Conservation (phyloP, 2,329 filamentous ascomycete species). For the Exophiala sideris region DNA sequence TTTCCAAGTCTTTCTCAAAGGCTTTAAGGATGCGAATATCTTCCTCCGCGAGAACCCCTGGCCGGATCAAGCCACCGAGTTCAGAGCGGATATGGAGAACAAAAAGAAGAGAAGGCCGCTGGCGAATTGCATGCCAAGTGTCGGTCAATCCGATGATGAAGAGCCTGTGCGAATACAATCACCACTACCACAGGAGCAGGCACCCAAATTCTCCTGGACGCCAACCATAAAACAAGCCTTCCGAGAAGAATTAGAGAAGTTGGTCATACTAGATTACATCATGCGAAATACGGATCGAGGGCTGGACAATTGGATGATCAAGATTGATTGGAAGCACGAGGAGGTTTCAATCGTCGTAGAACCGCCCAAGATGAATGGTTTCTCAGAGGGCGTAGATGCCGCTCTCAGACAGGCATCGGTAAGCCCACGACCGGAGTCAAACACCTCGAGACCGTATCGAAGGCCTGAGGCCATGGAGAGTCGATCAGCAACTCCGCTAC, state of each 20-base stretch:
- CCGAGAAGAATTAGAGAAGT: conserved; percentile 89
- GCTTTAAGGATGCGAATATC: conserved; percentile 93
- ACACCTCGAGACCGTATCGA: conserved; percentile 59
- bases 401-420: conserved; percentile 62
- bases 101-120: conserved; percentile 68
- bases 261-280: conserved; percentile 97
- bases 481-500: conserved; percentile 52
- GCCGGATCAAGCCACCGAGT: conserved; percentile 78
- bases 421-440: conserved; percentile 38
- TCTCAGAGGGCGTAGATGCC: conserved; percentile 47
- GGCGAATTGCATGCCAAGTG: conserved; percentile 76
- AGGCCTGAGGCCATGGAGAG: conserved; percentile 78
- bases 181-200: conserved; percentile 41
- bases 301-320: conserved; percentile 99
- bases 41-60: conserved; percentile 94
- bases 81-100: conserved; percentile 65
- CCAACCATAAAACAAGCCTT: conserved; percentile 85
- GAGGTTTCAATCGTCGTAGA: conserved; percentile 84
- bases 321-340: conserved; percentile 80
- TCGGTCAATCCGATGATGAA: conserved; percentile 58
- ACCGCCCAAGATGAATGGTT: conserved; percentile 64
- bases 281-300: conserved; percentile 98
- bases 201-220: conserved; percentile 74
- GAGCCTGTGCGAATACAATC: conserved; percentile 40
- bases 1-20: conserved; percentile 95